Base-by-base conservation (phyloP, 352 stramenopile species). In the Phytophthora pisi region DNA sequence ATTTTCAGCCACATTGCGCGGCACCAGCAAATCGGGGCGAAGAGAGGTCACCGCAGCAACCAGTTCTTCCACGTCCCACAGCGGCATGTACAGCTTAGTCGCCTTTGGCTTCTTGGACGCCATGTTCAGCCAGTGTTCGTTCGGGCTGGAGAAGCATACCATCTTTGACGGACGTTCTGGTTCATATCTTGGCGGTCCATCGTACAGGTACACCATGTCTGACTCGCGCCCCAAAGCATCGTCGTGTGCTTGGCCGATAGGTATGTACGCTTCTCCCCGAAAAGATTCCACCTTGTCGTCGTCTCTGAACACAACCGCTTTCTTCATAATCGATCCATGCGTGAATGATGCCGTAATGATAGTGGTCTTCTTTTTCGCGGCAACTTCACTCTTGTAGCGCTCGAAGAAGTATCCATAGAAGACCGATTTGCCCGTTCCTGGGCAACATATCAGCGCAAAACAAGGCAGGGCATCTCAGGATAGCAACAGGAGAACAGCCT, bases 401-500 rank as follows among this genome's bases (percentile, higher is more conserved):
- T 56, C 15, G 34, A 56, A 64, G 31, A 64, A 64, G 15, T 64
- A 64, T 13, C 24, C 57, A 20, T 62, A 62, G 56, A 62, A 62
- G 11, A 62, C 8, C 9, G 56, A 62, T 20, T 54, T 62, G 26
- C 45, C 56, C 15, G 47, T 62, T 34, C 56, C 56, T 62, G 26
- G 28, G 28, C 28, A 31, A 31, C 28, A 31, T 31, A 31, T 31
- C 28, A 31, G 28, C 28, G 28, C 28, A 31, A 31, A 9, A 31
- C 6, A 31, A 31, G 28, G 9, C 28, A 31, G 28, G 28, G 28
- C 28, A 31, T 31, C 28, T 9, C 28, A 31, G 28, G 28, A 31
- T 31, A 31, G 28, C 28, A 31, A 31, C 28, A 31, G 28, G 28
- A 31, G 28, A 31, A 31, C 28, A 31, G 28, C 28, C 28, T 31